Evolutionary conservation across 2,329 filamentous ascomycete genomes (phyloP), one percentile per base, ranked within the genome.

Genomic region (Paecilomyces variotii): DNA sequence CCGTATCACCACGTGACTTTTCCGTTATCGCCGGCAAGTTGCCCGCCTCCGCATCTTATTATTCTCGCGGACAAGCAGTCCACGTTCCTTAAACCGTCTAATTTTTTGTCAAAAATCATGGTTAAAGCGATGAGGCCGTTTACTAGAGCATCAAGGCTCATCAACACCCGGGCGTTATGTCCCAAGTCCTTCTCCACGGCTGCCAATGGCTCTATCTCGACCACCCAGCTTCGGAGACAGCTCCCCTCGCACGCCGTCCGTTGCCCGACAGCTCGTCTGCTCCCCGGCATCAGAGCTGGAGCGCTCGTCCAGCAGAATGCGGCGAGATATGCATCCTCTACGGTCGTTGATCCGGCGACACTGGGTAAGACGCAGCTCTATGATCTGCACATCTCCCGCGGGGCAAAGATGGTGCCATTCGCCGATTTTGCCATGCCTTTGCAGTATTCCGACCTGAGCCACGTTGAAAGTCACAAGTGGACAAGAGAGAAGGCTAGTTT

Each of bases 341-440:
- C 65, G 9, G 55, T 39, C 4, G 63, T 60, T 45, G 62, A 65
- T 24, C 59, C 58, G n/a, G 56, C 57, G 1, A 54, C 67, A 9
- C 61, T 76, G 59, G 71, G 70, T 35, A 72, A 72, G 76, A 95
- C 90, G 2, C 86, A 87, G 28, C 80, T 97, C 25, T 89, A 93
- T 74, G 86, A 91, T 67, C 79, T 95, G 25, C 89, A 96, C 74
- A 69, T 92, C 62, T 81, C 84, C 59, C 80, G 90, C 70, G 90
- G 90, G 65, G 94, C 84, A 65, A 97, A 96, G 78, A 94, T 97
- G 85, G 93, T 97, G 55, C 90, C 91, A n/a, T 99, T 97, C 76
- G 93, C 90, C 63, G 91, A 91, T 65, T 96, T 87, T 78, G 81
- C 84, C 66, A 97, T 99, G 91, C 94, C 94, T 6, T 86, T 99